phyloP scores from a whole-genome alignment of 768 basidiomycete genomes.

The Psilocybe cyanescens region DNA sequence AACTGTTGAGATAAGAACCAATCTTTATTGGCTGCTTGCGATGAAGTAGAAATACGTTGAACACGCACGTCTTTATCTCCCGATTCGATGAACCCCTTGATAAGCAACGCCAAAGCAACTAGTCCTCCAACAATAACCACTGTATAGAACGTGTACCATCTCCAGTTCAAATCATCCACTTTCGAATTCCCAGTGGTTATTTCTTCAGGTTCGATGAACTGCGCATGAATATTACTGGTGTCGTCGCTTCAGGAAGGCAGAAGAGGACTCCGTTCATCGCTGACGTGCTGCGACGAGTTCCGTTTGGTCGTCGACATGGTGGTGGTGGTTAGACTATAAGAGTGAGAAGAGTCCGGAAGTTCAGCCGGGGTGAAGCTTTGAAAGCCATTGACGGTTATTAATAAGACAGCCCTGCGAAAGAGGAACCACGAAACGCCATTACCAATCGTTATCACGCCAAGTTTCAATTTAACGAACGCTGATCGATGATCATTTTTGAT shows the following conservation, averaged over 20 bases:
- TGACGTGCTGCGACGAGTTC: neutral
- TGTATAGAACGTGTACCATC: constrained; percentile 31
- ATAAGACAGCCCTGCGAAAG: neutral
- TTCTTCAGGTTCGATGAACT: neutral
- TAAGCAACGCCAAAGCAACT: constrained; percentile 50
- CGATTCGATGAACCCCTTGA: constrained; percentile 73
- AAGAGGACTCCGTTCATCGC: neutral
- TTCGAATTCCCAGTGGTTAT: constrained; percentile 13
- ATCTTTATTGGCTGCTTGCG: neutral
- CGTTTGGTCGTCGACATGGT: neutral
- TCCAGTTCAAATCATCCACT: constrained; percentile 27
- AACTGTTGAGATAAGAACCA: constrained; percentile 54
- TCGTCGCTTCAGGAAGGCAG: neutral
- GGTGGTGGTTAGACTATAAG: neutral
- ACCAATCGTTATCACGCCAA: neutral
- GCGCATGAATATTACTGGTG: neutral
- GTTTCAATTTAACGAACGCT: neutral
- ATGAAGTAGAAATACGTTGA: neutral
- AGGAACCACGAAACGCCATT: neutral
- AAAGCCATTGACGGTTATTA: neutral
- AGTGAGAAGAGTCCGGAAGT: neutral
- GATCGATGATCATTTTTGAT: too few species aligned
- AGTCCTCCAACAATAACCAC: constrained; percentile 38
- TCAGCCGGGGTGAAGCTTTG: neutral
- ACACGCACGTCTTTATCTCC: constrained; percentile 66